These are phyloP conservation scores for Exutisphaerella laricina DNA, from an alignment of 2,329 filamentous ascomycete species.

Conservation along the genomic window DNA sequence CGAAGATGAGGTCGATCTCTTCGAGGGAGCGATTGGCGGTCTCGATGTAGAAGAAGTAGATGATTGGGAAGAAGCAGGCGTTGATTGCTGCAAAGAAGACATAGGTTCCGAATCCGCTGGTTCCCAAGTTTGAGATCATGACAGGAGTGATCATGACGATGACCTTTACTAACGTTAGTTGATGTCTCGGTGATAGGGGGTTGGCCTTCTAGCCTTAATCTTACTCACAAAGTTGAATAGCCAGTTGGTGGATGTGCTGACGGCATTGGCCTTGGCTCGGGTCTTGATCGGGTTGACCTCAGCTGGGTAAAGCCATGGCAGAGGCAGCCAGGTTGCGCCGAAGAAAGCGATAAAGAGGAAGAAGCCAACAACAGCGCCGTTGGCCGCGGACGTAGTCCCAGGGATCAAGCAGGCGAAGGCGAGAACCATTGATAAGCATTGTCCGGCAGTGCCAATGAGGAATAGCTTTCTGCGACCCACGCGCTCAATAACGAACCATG, in stretches of 20 bases:
- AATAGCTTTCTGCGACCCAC: constrained; percentile 47
- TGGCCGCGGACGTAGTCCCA: constrained; percentile 36
- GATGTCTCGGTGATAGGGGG: no score
- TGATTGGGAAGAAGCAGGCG: constrained; percentile 17
- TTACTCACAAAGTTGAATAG: constrained; percentile 43
- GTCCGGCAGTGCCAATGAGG: constrained; percentile 44
- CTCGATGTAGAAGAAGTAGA: constrained; percentile 34
- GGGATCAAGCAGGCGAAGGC: constrained; percentile 39
- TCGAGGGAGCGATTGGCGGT: constrained; percentile 31
- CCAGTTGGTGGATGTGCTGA: constrained; percentile 37
- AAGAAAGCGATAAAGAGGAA: constrained; percentile 67
- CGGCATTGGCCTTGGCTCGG: constrained; percentile 51
- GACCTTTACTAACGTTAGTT: no score
- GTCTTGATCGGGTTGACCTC: constrained; percentile 50
- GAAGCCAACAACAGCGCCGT: constrained; percentile 53
- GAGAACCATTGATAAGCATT: constrained; percentile 51
- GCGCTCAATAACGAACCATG: constrained; percentile 58
- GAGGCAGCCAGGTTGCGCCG: constrained; percentile 48
- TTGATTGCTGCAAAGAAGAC: constrained; percentile 22
- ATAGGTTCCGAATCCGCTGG: constrained; percentile 9
- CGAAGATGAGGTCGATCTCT: constrained; percentile 33
- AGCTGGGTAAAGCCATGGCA: constrained; percentile 32
- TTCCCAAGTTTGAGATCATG: constrained; percentile 27
- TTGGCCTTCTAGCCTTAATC: no score
- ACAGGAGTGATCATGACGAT: constrained; percentile 26